A percentile compares a stretch with the other conserved stretches of the same genome.
Evolutionary conservation across 345 rosid genomes (phyloP).

Genomic region (Geranium rotundifolium): DNA sequence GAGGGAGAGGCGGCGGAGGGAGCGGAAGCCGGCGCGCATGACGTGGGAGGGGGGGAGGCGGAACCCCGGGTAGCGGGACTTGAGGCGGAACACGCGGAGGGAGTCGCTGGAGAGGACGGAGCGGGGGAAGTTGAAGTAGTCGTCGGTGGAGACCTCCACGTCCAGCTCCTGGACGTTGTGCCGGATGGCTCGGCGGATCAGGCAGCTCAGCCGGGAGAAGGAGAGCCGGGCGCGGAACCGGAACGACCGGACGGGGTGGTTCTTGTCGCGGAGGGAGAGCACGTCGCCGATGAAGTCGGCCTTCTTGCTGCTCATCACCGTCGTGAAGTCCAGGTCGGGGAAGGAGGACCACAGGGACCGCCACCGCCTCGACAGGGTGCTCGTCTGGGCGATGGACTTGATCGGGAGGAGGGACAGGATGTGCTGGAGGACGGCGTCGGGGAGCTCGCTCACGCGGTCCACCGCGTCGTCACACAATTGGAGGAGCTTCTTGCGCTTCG

Average conservation of each 20-base stretch:
- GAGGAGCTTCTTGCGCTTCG: conserved; percentile 38
- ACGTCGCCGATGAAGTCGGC: conserved; percentile 34
- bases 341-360: conserved; percentile 61
- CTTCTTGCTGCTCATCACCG: conserved; percentile 2
- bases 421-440: conserved; percentile 50
- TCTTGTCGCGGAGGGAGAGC: conserved; percentile 34
- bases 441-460: conserved; percentile 59
- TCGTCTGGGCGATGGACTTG: conserved; percentile 43
- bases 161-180: conserved; percentile 60
- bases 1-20: conserved; percentile 39
- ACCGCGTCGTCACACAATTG: conserved; percentile 1
- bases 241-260: conserved; percentile 44
- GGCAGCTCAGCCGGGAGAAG: conserved; percentile 45
- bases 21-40: conserved; percentile 42
- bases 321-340: conserved; percentile 84
- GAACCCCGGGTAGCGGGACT: conserved; percentile 57
- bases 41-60: conserved; percentile 52
- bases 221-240: conserved; percentile 46
- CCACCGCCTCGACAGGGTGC: conserved; percentile 56
- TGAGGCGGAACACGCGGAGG: conserved; percentile 38
- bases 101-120: conserved; percentile 42
- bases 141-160: conserved; percentile 62
- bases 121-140: conserved; percentile 68
- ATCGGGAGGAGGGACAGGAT: conserved; percentile 56
- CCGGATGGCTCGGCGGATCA: conserved; percentile 64